Conservation (phyloP, 805 yeast species). For the Saccharomycopsis sp. region DNA sequence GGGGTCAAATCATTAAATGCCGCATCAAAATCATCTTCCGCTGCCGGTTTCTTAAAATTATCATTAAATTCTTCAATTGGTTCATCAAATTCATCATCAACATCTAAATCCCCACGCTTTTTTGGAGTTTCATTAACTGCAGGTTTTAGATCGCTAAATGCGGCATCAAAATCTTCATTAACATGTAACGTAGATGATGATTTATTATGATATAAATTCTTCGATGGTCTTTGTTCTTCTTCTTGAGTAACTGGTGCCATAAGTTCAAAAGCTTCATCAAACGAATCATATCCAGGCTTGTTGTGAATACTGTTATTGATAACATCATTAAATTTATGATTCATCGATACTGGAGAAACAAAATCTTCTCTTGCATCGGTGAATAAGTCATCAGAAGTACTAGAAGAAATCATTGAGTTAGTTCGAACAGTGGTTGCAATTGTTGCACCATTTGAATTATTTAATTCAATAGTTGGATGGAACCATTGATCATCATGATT, state of each 20-base stretch:
- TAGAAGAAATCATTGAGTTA: constrained; percentile 9
- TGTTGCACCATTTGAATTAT: too few relatives aligned
- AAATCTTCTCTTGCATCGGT: constrained; percentile 21
- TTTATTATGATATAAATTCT: not conserved
- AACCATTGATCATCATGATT: constrained; percentile 8
- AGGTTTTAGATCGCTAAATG: constrained; percentile 24
- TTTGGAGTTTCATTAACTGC: constrained; percentile 26
- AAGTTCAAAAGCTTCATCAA: constrained; percentile 6
- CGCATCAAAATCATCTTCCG: constrained; percentile 9
- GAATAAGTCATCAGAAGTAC: constrained; percentile 13
- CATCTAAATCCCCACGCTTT: constrained; percentile 5
- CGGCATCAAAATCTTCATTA: constrained; percentile 20
- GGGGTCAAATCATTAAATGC: constrained; percentile 21
- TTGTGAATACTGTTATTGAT: constrained; percentile 7
- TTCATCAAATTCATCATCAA: constrained; percentile 3
- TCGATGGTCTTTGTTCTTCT: too few relatives aligned
- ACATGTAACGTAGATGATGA: constrained; percentile 8
- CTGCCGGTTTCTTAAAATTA: not conserved
- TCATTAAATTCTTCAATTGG: not conserved
- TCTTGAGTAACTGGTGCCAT: not conserved
- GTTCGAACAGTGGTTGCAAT: too few relatives aligned
- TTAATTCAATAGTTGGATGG: not conserved
- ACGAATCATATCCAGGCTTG: not conserved
- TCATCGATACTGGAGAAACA: constrained; percentile 9
- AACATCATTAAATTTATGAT: not conserved